phyloP scores from a whole-genome alignment of 192 early-diverging fungal species.

The Podila epicladia region DNA sequence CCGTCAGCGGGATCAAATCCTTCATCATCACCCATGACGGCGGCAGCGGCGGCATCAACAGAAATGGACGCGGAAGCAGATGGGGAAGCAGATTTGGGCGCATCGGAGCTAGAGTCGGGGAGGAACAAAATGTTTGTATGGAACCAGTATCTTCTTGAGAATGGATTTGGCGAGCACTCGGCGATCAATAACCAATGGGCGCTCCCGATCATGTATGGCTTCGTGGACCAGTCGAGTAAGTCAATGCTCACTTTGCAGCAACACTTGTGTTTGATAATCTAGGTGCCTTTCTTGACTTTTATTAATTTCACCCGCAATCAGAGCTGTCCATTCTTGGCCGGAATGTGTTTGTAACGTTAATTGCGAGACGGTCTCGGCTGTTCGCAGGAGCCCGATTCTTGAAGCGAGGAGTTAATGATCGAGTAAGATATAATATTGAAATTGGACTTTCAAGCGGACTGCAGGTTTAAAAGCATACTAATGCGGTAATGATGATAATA shows the following conservation, averaged over 20 bases:
- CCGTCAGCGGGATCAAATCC: not conserved
- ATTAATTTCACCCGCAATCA: constrained; percentile 20
- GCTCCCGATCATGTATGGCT: constrained; percentile 90
- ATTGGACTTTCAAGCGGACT: not conserved
- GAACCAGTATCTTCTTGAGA: constrained; percentile 83
- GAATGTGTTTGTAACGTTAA: constrained; percentile 91
- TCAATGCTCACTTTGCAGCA: not conserved
- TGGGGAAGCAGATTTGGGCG: too few relatives aligned
- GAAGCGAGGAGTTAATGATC: constrained; percentile 94
- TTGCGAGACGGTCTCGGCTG: constrained; percentile 92
- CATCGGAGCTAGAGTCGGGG: not conserved
- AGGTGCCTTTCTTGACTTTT: not conserved
- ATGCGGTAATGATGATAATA: constrained; percentile 20
- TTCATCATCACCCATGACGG: constrained; percentile 18
- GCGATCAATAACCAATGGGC: constrained; percentile 79
- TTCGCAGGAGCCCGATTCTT: constrained; percentile 97
- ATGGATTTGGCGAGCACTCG: constrained; percentile 68
- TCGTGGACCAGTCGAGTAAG: constrained; percentile 95
- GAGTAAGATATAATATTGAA: constrained; percentile 49
- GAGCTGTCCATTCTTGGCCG: constrained; percentile 92
- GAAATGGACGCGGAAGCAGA: not conserved
- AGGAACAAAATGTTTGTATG: constrained; percentile 95
- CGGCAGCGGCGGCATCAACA: not conserved
- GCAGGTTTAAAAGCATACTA: not conserved
- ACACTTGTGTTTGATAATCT: not conserved